Conservation (phyloP, 495 filamentous ascomycete species). For the Neurospora sp. region DNA sequence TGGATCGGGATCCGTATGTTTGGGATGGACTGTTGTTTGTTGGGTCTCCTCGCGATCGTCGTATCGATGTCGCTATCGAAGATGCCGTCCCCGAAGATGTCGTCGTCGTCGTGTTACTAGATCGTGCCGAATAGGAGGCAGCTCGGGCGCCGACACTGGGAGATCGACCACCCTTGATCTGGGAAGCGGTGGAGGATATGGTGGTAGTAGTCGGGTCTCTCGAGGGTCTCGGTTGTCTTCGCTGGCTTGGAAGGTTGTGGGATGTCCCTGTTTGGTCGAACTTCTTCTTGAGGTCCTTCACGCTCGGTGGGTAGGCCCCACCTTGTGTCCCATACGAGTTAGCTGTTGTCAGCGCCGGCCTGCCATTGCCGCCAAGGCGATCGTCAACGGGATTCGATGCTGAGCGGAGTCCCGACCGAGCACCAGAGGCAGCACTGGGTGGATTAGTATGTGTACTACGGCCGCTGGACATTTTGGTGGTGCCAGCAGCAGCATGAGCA, state of each 20-base stretch:
- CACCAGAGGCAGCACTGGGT: background rate
- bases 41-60: background rate
- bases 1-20: background rate
- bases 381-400: constrained; percentile 41
- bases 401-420: constrained; percentile 31
- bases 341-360: constrained; percentile 20
- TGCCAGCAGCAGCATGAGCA: constrained; percentile 21
- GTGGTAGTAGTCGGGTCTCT: background rate
- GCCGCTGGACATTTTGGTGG: constrained; percentile 24
- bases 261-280: constrained; percentile 33
- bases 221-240: background rate
- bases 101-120: constrained; percentile 23
- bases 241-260: background rate
- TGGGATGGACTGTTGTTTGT: background rate
- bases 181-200: background rate
- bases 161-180: constrained; percentile 28
- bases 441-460: constrained; percentile 13
- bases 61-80: background rate
- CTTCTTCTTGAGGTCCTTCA: constrained; percentile 45
- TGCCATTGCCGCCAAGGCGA: constrained; percentile 14
- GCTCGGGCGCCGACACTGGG: constrained; percentile 17
- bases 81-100: constrained; percentile 3
- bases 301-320: constrained; percentile 33
- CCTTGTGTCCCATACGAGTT: constrained; percentile 11
- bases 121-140: constrained; percentile 25